phyloP scores from a whole-genome alignment of 1,284 basidiomycete species.

The Cryptococcus jaspeensis region DNA sequence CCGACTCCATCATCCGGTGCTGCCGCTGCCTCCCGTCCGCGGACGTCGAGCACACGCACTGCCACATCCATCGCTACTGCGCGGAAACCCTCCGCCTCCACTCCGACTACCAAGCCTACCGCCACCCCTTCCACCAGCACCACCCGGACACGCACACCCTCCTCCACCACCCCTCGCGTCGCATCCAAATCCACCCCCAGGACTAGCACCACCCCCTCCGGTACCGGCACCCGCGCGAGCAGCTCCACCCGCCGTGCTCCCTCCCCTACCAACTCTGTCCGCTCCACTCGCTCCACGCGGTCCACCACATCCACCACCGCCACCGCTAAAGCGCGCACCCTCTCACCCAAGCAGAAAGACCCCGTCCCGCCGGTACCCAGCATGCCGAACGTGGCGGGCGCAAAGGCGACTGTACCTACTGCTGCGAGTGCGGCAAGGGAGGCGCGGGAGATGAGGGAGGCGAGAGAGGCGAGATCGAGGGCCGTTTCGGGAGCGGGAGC shows the following conservation, averaged over 20 bases:
- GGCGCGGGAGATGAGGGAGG: conserved; percentile 1
- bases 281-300: too few relatives aligned
- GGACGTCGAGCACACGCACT: neutral
- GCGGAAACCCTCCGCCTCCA: neutral
- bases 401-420: neutral
- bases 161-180: neutral
- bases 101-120: neutral
- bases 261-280: too few relatives aligned
- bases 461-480: neutral
- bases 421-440: neutral
- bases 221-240: too few relatives aligned
- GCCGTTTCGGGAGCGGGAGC: too few relatives aligned
- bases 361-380: neutral
- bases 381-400: neutral
- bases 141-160: neutral
- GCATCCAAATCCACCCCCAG: neutral
- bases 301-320: too few relatives aligned
- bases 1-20: neutral
- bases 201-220: too few relatives aligned
- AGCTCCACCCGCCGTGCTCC: too few relatives aligned
- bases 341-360: neutral
- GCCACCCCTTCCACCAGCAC: neutral
- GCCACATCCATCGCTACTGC: neutral
- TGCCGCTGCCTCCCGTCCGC: neutral
- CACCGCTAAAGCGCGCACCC: too few relatives aligned